Evolutionary conservation across 345 rosid species (phyloP).

Genomic region (Melaleuca alternifolia): DNA sequence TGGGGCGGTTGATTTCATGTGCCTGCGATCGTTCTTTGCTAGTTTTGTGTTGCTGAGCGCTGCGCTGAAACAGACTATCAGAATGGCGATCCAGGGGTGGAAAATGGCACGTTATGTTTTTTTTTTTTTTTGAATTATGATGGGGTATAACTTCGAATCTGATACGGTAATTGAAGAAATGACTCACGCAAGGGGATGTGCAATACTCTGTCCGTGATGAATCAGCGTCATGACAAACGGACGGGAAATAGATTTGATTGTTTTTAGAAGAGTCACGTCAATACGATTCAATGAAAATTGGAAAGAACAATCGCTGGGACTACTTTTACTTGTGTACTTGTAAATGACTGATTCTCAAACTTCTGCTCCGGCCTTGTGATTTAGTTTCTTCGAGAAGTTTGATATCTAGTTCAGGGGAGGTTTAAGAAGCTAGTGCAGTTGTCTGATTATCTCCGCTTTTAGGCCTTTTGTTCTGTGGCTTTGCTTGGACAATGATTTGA

Average conservation of each 20-base stretch:
- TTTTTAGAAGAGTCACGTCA: neutral
- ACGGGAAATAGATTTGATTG: neutral
- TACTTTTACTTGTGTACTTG: neutral
- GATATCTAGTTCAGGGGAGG: neutral
- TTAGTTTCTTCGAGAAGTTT: neutral
- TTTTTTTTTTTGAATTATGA: neutral
- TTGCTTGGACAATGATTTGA: neutral
- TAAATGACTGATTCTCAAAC: neutral
- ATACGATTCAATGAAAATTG: neutral
- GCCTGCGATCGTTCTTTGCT: neutral
- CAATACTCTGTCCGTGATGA: neutral
- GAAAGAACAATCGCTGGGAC: neutral
- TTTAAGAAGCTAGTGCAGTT: neutral
- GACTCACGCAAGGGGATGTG: neutral
- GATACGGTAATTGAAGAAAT: neutral
- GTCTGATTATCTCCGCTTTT: neutral
- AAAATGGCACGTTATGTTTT: neutral
- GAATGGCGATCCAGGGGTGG: neutral
- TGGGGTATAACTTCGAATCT: neutral
- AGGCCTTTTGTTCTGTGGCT: neutral
- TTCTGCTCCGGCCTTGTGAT: neutral
- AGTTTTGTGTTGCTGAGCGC: neutral
- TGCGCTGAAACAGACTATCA: neutral
- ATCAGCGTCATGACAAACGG: neutral
- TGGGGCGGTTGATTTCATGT: neutral